Conservation (phyloP, 169 alveolate genomes). For the Cardiosporidium cionae region DNA sequence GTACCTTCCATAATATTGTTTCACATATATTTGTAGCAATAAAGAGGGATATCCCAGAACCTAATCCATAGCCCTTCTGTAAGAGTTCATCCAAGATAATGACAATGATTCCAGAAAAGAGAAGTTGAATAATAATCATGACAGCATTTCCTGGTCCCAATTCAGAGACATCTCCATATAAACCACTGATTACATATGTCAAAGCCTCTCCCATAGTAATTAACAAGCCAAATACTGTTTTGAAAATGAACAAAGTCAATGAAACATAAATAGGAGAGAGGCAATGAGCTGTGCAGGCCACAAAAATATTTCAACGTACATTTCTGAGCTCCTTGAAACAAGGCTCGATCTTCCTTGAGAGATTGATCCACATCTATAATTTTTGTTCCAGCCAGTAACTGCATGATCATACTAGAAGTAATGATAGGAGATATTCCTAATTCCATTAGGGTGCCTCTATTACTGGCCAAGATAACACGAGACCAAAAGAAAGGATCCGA, state of each 20-base stretch:
- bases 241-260: background rate
- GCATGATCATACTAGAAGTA: conserved; percentile 99
- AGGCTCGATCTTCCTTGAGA: conserved; percentile 93
- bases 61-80: conserved; percentile 99
- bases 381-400: conserved; percentile 97
- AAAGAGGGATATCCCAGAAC: conserved; percentile 97
- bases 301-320: background rate
- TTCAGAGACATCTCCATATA: conserved; percentile 94
- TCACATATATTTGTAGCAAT: conserved; percentile 99
- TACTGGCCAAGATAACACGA: conserved; percentile 97
- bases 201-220: conserved; percentile 99
- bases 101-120: conserved; percentile 98
- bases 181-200: conserved; percentile 88
- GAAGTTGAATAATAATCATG: conserved; percentile 87
- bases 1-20: conserved; percentile 93
- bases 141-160: conserved; percentile 91
- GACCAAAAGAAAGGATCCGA: conserved; percentile 98
- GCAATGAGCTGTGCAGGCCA: background rate
- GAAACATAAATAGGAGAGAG: background rate
- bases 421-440: conserved; percentile 92
- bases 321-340: conserved; percentile 80
- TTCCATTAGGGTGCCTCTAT: conserved; percentile 99
- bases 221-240: conserved; percentile 85
- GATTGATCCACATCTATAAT: conserved; percentile 96
- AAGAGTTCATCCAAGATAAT: conserved; percentile 95